phyloP scores from a whole-genome alignment of 345 rosid species.

The Aquilaria malaccensis region DNA sequence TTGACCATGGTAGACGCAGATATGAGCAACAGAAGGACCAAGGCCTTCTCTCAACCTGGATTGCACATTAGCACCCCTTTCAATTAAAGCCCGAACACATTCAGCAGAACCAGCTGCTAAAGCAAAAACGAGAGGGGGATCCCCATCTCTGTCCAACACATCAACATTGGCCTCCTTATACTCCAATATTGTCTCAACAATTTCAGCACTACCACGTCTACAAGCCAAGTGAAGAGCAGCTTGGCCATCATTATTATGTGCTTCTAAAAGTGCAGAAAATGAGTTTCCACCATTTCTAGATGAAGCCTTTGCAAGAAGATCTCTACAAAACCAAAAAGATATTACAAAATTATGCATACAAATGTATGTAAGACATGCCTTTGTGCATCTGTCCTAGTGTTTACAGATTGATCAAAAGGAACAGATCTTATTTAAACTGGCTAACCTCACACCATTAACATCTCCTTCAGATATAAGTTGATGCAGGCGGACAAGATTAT shows the following conservation, averaged over 20 bases:
- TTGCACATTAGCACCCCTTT: slow-evolving; percentile 73
- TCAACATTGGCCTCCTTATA: slow-evolving; percentile 66
- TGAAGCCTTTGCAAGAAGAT: slow-evolving; percentile 73
- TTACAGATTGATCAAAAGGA: slow-evolving; percentile 4
- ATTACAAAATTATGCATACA: neutral
- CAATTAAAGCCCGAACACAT: slow-evolving; percentile 86
- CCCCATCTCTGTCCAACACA: slow-evolving; percentile 90
- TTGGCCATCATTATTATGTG: slow-evolving; percentile 89
- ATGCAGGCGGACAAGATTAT: slow-evolving; percentile 59
- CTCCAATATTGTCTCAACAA: slow-evolving; percentile 74
- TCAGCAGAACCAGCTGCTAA: slow-evolving; percentile 96
- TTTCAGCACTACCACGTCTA: slow-evolving; percentile 86
- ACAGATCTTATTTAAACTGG: slow-evolving; percentile 10
- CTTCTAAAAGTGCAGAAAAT: slow-evolving; percentile 57
- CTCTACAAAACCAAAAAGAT: slow-evolving; percentile 36
- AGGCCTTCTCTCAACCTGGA: slow-evolving; percentile 83
- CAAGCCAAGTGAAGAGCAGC: slow-evolving; percentile 96
- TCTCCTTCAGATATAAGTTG: slow-evolving; percentile 76
- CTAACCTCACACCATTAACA: slow-evolving; percentile 73
- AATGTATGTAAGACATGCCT: too few relatives aligned
- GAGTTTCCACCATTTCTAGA: slow-evolving; percentile 41
- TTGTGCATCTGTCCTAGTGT: too few relatives aligned
- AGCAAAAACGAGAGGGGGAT: slow-evolving; percentile 98
- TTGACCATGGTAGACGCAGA: slow-evolving; percentile 98
- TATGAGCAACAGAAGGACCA: slow-evolving; percentile 96